Evolutionary conservation across 2,329 filamentous ascomycete species (phyloP).

Genomic region (Stagonosporopsis cucurbitacearum): DNA sequence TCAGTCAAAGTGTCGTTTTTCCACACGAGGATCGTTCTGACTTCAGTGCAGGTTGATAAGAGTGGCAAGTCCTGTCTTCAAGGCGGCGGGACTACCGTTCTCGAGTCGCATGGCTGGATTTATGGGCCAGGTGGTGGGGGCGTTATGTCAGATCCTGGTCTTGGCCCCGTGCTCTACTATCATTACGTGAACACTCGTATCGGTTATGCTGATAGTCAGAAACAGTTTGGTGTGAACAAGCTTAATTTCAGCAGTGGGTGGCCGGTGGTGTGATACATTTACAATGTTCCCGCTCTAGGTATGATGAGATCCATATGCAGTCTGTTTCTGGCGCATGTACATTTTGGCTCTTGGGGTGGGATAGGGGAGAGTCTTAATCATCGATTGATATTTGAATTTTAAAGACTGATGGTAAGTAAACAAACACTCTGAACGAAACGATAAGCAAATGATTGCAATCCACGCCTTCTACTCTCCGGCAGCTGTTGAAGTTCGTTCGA

Average conservation of each 20-base stretch:
- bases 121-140: slow-evolving; percentile 70
- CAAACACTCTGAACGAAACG: too few species aligned
- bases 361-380: too few species aligned
- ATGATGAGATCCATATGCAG: background rate
- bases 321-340: too few species aligned
- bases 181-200: slow-evolving; percentile 52
- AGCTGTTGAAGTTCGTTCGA: background rate
- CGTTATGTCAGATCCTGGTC: slow-evolving; percentile 55
- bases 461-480: background rate
- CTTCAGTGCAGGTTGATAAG: slow-evolving; percentile 53
- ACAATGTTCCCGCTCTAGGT: background rate
- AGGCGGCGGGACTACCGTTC: slow-evolving; percentile 64
- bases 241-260: slow-evolving; percentile 55
- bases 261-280: slow-evolving; percentile 37
- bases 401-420: too few species aligned
- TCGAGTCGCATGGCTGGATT: slow-evolving; percentile 62
- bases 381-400: too few species aligned
- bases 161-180: slow-evolving; percentile 46
- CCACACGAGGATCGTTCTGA: background rate
- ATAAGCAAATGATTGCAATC: too few species aligned
- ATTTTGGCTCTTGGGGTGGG: background rate
- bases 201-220: slow-evolving; percentile 56
- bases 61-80: slow-evolving; percentile 57
- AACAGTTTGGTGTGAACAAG: slow-evolving; percentile 57
- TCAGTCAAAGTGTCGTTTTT: background rate